phyloP scores from a whole-genome alignment of 176 grass and related monocot genomes.

The Saccharum spontaneum region DNA sequence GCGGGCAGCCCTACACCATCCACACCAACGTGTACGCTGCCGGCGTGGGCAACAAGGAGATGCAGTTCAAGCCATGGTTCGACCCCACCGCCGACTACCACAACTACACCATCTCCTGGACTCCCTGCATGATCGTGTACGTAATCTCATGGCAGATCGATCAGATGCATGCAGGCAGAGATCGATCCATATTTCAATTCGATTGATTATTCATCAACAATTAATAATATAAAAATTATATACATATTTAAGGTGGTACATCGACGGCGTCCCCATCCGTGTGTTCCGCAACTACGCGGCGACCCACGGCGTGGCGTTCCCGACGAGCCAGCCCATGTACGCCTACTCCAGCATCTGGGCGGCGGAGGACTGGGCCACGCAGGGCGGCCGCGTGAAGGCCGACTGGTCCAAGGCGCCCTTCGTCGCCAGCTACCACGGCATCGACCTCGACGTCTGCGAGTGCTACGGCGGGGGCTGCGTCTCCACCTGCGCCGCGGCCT shows the following conservation, averaged over 20 bases:
- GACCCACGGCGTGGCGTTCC: conserved; percentile 50
- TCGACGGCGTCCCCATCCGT: conserved; percentile 54
- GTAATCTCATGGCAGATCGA: not conserved
- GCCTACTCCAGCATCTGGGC: conserved; percentile 86
- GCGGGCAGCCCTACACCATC: conserved; percentile 74
- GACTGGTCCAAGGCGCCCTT: conserved; percentile 74
- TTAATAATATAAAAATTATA: not conserved
- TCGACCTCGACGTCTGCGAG: conserved; percentile 55
- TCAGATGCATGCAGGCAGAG: not conserved
- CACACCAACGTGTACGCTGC: conserved; percentile 78
- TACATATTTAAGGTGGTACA: conserved; percentile 45
- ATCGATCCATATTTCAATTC: not conserved
- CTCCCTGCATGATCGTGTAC: conserved; percentile 59
- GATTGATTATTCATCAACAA: not conserved
- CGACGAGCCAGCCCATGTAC: conserved; percentile 55
- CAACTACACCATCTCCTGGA: conserved; percentile 92
- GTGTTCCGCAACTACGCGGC: conserved; percentile 59
- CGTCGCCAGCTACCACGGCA: conserved; percentile 54
- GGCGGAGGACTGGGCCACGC: conserved; percentile 86
- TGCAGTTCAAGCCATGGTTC: conserved; percentile 90
- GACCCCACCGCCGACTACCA: conserved; percentile 73
- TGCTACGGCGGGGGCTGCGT: conserved; percentile 47
- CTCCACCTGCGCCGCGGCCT: conserved; percentile 17
- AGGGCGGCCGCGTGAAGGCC: conserved; percentile 60
- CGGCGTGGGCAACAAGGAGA: conserved; percentile 62